Evolutionary conservation across 495 filamentous ascomycete genomes (phyloP), one percentile per base, ranked within the genome.

Genomic region (Physcia stellaris): DNA sequence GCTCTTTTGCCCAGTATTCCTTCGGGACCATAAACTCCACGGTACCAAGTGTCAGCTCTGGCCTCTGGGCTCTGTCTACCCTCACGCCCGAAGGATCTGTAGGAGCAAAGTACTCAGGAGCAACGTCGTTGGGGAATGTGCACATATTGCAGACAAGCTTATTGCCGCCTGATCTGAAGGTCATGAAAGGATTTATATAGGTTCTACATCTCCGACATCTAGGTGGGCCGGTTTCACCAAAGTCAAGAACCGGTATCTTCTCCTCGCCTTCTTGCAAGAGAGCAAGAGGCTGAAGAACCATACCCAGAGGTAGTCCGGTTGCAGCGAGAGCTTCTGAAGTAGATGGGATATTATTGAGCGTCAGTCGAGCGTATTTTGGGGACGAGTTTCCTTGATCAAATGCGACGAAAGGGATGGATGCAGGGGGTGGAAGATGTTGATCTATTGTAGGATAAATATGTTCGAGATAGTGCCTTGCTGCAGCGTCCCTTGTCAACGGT

Each of bases 171-270:
- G 83, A 83, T 33, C 79, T 71, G 67, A 99, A 99, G 40, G 81
- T 80, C 90, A 96, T 95, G 57, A 96, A 99, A 9, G 90, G 90
- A 52, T 99, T 99, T 59, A 99, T 93, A 57, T 99, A 99, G 11
- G 90, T 80, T 51, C 90, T 67, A 61, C 90, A 99, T 61, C 90
- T 71, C 52, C 86, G 75, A 61, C 90, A 99, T 50, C 90, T 75
- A 10, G 92, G 90, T 26, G 90, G 90, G 1, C 90, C 90, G 28
- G 64, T 60, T 37, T 95, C 87, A 28, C 90, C 90, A 62, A 95
- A 99, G 64, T 96, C 90, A 24, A 99, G 66, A 2, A 96, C 81
- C 2, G 90, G 90, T 37, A 96, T 82, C 4, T 83, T 72, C 47
- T 80, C 68, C 58, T 98, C 90, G 27, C 88, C 90, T 2, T 82